Evolutionary conservation across 2,329 filamentous ascomycete genomes (phyloP).

Genomic region (Lecanoromycetidae sp.): DNA sequence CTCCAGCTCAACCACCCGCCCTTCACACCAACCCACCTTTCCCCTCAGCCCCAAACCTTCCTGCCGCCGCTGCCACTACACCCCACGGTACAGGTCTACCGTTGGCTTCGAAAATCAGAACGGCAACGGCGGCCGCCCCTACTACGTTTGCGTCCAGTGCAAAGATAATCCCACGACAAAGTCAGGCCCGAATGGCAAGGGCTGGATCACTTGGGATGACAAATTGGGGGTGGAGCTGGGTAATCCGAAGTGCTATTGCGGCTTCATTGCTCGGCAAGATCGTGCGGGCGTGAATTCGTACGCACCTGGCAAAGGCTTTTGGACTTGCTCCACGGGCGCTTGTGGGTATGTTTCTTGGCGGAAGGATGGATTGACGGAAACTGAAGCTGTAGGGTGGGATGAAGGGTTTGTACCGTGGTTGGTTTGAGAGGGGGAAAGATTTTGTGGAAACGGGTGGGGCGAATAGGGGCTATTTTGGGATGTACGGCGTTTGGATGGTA

Average conservation of each 20-base stretch:
- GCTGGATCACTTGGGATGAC: conserved; percentile 4
- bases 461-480: neutral
- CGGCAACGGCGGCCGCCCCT: neutral
- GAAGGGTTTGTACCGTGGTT: no score
- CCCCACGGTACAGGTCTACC: neutral
- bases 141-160: neutral
- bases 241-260: neutral
- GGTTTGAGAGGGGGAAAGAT: neutral
- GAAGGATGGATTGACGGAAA: neutral
- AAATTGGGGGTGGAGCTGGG: neutral
- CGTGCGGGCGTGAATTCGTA: neutral
- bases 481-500: neutral
- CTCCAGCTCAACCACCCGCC: neutral
- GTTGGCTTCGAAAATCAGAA: neutral
- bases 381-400: no score
- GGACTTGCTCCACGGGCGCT: neutral
- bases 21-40: neutral
- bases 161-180: neutral
- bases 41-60: neutral
- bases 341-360: neutral
- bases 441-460: neutral
- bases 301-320: neutral
- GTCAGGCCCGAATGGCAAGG: neutral
- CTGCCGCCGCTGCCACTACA: neutral
- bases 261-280: neutral